Conservation (phyloP, 805 yeast genomes). For the Spathaspora boniae region DNA sequence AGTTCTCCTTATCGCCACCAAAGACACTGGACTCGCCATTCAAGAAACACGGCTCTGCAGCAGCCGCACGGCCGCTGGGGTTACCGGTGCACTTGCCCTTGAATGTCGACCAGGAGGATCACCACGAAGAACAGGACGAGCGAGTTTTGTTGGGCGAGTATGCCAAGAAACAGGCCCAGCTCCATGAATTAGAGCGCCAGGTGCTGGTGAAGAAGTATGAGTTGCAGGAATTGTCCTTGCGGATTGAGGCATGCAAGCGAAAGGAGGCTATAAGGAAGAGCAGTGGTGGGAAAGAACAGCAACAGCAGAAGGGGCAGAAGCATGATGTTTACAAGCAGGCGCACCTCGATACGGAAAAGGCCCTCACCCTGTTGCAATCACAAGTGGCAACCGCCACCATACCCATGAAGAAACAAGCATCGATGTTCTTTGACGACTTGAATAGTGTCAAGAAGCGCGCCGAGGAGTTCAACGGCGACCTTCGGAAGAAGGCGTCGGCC, state of each 20-base stretch:
- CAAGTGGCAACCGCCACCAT: neutral
- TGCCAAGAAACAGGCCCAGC: conserved; percentile 53
- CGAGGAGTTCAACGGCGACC: too few species aligned
- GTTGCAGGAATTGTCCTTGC: conserved; percentile 28
- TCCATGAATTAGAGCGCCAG: conserved; percentile 46
- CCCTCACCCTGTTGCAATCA: neutral
- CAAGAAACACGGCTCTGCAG: conserved; percentile 4
- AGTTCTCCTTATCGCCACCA: conserved; percentile 32
- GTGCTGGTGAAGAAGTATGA: conserved; percentile 30
- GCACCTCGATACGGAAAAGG: conserved; percentile 6
- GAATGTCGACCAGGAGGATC: conserved; percentile 9
- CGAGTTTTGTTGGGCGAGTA: conserved; percentile 19
- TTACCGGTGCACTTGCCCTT: conserved; percentile 37
- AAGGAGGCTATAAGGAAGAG: conserved; percentile 9
- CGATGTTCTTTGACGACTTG: conserved; percentile 9
- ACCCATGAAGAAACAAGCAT: conserved; percentile 8
- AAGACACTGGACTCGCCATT: conserved; percentile 2
- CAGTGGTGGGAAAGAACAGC: too few species aligned
- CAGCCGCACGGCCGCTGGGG: conserved; percentile 14
- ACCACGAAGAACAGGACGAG: conserved; percentile 8
- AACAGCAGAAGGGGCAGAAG: neutral
- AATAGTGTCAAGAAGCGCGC: conserved; percentile 14
- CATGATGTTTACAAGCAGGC: conserved; percentile 9
- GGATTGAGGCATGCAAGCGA: conserved; percentile 17
- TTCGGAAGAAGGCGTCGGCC: conserved; percentile 20